Base-by-base conservation (phyloP, 2,329 filamentous ascomycete species). In the Penicillium fuscoglaucum region DNA sequence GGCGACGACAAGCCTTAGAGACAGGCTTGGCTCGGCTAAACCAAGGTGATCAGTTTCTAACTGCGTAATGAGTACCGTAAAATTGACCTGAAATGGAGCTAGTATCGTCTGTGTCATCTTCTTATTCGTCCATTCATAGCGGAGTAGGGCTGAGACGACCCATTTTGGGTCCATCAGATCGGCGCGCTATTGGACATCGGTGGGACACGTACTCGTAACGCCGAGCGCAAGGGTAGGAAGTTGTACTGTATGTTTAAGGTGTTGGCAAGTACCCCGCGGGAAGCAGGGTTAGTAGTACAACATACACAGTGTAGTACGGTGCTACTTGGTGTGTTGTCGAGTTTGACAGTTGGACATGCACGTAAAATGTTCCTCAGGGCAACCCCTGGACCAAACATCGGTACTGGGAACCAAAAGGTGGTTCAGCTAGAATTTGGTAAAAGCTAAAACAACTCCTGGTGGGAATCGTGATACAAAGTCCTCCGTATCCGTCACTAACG, bases 1-100 rank as follows among this genome's bases (percentile, higher is more conserved):
- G 65, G 64, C 67, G 55, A 46, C 29, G 59, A 65, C 65, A 70
- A 70, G 66, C 67, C 61, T 70, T 61, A 15, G 59, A 63, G 61
- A 57, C 55, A 63, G 66, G 66, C 68, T 70, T 70, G 63, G 66
- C 62, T 57, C 57, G 52, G 51, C 26, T 40, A 43, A 35, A 3
- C 21, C 48, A 35, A 35, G 47, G 6, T 39, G 33, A 56, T 45
- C 31, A 45, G 21, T 41, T 49, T 55, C 19, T 21, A 19, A 33
- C n/a, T 52, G 21, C 33, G 48, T 53, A 33, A 61, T 28, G 24
- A 31, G 44, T 26, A 50, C 40, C 44, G 40, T 52, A 57, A 35
- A 45, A 45, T 37, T 59, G 55, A n/a, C 3, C 2, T 26, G 21
- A 8, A 40, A 52, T 21, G 1, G 26, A 43, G 49, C 43, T 57